phyloP scores from a whole-genome alignment of 306 rosid species.

The Vicia faba region DNA sequence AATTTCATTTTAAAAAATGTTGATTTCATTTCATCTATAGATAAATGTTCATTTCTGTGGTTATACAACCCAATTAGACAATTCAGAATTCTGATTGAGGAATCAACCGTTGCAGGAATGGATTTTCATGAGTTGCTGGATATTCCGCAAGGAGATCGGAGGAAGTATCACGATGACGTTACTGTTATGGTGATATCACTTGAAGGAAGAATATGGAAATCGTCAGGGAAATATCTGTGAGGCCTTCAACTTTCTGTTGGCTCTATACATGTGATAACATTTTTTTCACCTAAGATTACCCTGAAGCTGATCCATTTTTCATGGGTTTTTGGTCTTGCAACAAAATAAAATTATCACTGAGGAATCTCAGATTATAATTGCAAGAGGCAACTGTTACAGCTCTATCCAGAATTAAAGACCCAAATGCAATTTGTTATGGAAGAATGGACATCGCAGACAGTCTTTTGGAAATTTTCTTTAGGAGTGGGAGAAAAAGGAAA shows the following conservation, averaged over 20 bases:
- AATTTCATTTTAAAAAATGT: neutral
- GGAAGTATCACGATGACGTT: conserved; percentile 98
- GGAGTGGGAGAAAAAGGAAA: conserved; percentile 28
- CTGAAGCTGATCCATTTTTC: conserved; percentile 56
- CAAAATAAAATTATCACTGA: conserved; percentile 44
- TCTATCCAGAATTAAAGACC: conserved; percentile 48
- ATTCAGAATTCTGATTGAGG: conserved; percentile 33
- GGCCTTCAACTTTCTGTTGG: conserved; percentile 38
- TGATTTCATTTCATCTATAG: conserved; percentile 24
- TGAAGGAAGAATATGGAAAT: conserved; percentile 99
- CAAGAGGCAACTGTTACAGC: conserved; percentile 37
- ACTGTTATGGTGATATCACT: conserved; percentile 98
- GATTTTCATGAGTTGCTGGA: conserved; percentile 94
- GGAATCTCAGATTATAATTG: conserved; percentile 45
- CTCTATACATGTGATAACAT: conserved; percentile 36
- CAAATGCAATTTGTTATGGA: conserved; percentile 46
- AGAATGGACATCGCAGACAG: conserved; percentile 46
- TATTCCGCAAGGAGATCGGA: conserved; percentile 95
- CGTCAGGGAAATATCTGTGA: conserved; percentile 91
- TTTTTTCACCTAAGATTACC: conserved; percentile 40
- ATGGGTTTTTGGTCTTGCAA: conserved; percentile 40
- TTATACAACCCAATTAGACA: neutral
- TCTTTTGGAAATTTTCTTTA: conserved; percentile 49
- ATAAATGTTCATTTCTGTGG: neutral
- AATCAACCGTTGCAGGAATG: conserved; percentile 67